Conservation (phyloP, 805 yeast species). For the Blastobotrys muscicola region DNA sequence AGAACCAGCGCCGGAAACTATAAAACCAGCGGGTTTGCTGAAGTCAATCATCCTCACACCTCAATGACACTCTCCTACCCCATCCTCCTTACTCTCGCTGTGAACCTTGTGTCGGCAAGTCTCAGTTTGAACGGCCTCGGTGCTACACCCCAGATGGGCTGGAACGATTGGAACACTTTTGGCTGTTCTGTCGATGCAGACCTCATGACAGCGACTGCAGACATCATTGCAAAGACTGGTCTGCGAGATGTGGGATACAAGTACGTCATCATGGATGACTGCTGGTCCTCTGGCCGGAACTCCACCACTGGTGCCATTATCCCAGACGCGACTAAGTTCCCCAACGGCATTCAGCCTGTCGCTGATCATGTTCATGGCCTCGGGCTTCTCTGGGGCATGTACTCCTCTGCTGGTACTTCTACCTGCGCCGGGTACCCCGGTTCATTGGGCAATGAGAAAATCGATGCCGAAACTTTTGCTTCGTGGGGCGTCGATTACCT, state of each 20-base stretch:
- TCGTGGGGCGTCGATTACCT: slow-evolving; percentile 23
- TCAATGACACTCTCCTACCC: no score
- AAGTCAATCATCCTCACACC: no score
- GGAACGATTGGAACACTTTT: slow-evolving; percentile 20
- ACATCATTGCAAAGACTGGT: slow-evolving; percentile 15
- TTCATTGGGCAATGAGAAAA: slow-evolving; percentile 19
- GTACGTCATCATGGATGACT: slow-evolving; percentile 23
- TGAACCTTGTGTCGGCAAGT: no score
- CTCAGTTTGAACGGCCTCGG: no score
- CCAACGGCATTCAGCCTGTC: slow-evolving; percentile 18
- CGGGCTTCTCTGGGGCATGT: slow-evolving; percentile 24
- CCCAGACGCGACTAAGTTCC: slow-evolving; percentile 18
- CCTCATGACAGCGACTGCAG: slow-evolving; percentile 17
- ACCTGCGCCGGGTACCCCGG: slow-evolving; percentile 26
- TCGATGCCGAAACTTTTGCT: slow-evolving; percentile 22
- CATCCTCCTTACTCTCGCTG: no score
- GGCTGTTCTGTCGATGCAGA: slow-evolving; percentile 20
- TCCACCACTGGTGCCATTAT: slow-evolving; percentile 11
- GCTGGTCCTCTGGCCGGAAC: slow-evolving; percentile 16
- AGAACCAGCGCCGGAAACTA: no score
- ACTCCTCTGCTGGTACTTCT: slow-evolving; percentile 22
- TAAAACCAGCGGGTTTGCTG: no score
- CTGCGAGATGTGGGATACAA: slow-evolving; percentile 20
- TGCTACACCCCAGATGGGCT: slow-evolving; percentile 4
- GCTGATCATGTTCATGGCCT: slow-evolving; percentile 17